phyloP scores from a whole-genome alignment of 129 eudicot genomes.

The Helichrysum umbraculigerum region DNA sequence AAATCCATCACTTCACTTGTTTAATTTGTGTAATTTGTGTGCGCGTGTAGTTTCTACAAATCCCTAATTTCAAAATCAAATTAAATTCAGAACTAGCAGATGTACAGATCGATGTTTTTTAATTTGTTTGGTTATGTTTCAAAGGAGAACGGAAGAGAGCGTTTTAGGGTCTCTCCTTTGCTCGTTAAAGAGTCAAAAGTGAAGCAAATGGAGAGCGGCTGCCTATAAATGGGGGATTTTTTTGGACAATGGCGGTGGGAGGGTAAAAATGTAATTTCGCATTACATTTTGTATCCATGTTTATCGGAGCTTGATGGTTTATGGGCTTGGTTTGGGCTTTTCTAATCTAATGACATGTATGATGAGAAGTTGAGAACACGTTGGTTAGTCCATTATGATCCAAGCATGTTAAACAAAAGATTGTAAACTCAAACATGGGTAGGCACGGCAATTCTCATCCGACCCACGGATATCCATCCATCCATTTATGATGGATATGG shows the following conservation, averaged over 20 bases:
- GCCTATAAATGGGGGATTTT: neutral
- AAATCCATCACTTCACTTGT: slow-evolving; percentile 33
- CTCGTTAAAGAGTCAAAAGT: neutral
- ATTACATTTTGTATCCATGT: too few species aligned
- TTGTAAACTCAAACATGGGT: too few species aligned
- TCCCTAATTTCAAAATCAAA: neutral
- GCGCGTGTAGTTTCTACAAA: neutral
- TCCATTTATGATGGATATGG: too few species aligned
- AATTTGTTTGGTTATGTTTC: neutral
- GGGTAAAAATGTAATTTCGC: neutral
- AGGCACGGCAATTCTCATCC: too few species aligned
- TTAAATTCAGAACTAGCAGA: neutral
- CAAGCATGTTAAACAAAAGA: too few species aligned
- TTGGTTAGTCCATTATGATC: too few species aligned
- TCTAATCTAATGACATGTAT: too few species aligned
- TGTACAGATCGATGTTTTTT: neutral
- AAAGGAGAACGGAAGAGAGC: neutral
- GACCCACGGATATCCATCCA: too few species aligned
- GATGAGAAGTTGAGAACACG: too few species aligned
- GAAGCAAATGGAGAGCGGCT: neutral
- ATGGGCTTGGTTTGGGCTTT: too few species aligned
- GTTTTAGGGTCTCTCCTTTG: neutral
- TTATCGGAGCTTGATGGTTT: too few species aligned
- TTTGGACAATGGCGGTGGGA: neutral
- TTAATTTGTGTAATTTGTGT: neutral